Conservation (phyloP, 768 basidiomycete species). For the Mycena floridula region DNA sequence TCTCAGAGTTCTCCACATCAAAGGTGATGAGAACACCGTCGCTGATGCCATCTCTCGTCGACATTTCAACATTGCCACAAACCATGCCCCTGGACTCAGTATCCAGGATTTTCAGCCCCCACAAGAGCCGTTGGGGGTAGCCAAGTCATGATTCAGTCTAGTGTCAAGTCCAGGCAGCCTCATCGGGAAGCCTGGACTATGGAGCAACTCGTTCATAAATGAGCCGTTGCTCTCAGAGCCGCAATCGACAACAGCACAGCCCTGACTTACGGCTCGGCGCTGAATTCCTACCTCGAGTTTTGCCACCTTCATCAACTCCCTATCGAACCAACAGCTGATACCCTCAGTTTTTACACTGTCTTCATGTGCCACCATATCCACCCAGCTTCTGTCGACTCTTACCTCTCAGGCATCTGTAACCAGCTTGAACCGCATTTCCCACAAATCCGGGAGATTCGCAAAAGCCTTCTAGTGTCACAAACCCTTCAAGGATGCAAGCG, state of each 20-base stretch:
- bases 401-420: conserved; percentile 32
- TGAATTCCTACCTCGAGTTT: conserved; percentile 33
- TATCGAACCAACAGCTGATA: conserved; percentile 23
- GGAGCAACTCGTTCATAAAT: conserved; percentile 20
- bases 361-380: conserved; percentile 31
- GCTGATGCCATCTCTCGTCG: conserved; percentile 26
- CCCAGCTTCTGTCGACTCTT: conserved; percentile 25
- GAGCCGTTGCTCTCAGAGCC: no score
- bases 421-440: conserved; percentile 26
- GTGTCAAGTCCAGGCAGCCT: conserved; percentile 19
- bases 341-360: conserved; percentile 16
- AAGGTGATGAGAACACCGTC: conserved; percentile 16
- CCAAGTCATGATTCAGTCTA: conserved; percentile 9
- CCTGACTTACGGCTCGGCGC: conserved; percentile 22
- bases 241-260: conserved; percentile 19
- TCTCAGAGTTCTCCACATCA: conserved; percentile 19
- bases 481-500: conserved; percentile 2
- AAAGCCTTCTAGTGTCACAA: conserved; percentile 19
- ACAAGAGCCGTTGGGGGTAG: conserved; percentile 18
- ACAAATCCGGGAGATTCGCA: conserved; percentile 12
- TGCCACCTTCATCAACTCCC: conserved; percentile 22
- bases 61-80: not conserved
- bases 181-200: conserved; percentile 20
- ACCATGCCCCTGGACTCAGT: not conserved
- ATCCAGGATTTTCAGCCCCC: conserved; percentile 5